A percentile compares a stretch with the other conserved stretches of the same genome.
Conservation (phyloP, 345 rosid genomes). For the Chamaenerion angustifolium region DNA sequence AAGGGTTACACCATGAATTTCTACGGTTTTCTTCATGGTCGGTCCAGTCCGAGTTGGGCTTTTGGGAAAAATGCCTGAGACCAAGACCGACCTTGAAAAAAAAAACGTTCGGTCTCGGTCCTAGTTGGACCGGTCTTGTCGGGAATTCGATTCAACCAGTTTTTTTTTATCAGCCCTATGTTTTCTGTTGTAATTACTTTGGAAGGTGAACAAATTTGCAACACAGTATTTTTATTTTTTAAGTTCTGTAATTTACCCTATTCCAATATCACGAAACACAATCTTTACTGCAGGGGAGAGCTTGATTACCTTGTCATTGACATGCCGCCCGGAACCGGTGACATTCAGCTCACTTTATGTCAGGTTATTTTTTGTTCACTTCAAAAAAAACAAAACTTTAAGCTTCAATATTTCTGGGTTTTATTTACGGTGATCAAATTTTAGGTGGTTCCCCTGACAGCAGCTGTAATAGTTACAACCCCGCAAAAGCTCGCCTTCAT, state of each 20-base stretch:
- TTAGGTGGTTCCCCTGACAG: slow-evolving; percentile 88
- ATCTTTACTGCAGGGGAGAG: slow-evolving; percentile 62
- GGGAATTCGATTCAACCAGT: no score
- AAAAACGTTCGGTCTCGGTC: no score
- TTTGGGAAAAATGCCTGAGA: no score
- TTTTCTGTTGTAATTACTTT: no score
- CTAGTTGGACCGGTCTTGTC: no score
- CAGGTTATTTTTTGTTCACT: slow-evolving; percentile 33
- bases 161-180: no score
- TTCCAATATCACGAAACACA: neutral
- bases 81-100: no score
- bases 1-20: no score
- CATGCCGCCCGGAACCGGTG: slow-evolving; percentile 99
- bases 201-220: no score
- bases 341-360: slow-evolving; percentile 88
- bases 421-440: slow-evolving; percentile 8
- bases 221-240: no score
- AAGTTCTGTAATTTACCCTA: neutral
- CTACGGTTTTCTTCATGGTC: no score
- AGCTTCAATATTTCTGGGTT: neutral
- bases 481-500: slow-evolving; percentile 94
- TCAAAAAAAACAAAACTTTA: neutral
- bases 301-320: slow-evolving; percentile 92
- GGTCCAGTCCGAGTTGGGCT: no score
- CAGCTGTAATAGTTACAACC: slow-evolving; percentile 94